phyloP scores from a whole-genome alignment of 1,139 yeast species.

The Pichia sp. region DNA sequence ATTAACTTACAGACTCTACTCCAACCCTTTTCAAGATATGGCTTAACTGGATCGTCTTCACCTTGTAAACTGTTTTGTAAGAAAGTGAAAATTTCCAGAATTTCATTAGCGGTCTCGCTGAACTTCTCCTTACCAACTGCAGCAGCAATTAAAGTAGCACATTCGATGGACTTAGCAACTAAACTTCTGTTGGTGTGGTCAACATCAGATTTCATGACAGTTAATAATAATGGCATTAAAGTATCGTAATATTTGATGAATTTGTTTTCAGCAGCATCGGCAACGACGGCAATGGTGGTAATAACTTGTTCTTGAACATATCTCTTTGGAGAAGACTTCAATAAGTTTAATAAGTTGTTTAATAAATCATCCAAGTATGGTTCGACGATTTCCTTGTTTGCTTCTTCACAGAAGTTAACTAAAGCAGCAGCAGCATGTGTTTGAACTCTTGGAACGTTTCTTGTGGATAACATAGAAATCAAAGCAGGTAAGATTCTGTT shows the following conservation, averaged over 20 bases:
- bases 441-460: slow-evolving; percentile 79
- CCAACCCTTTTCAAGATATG: slow-evolving; percentile 95
- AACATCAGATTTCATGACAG: slow-evolving; percentile 76
- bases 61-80: slow-evolving; percentile 58
- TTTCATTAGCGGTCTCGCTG: slow-evolving; percentile 68
- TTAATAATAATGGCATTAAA: slow-evolving; percentile 84
- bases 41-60: slow-evolving; percentile 82
- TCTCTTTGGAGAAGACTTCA: slow-evolving; percentile 75
- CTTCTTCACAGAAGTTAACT: slow-evolving; percentile 92
- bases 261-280: slow-evolving; percentile 94
- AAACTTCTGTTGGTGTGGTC: slow-evolving; percentile 77
- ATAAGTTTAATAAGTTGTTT: slow-evolving; percentile 66
- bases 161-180: slow-evolving; percentile 93
- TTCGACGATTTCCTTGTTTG: slow-evolving; percentile 81
- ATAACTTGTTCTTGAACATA: slow-evolving; percentile 97
- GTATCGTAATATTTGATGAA: slow-evolving; percentile 93
- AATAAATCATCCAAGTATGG: slow-evolving; percentile 86
- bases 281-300: slow-evolving; percentile 95
- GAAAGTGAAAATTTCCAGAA: slow-evolving; percentile 68
- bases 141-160: slow-evolving; percentile 88
- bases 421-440: slow-evolving; percentile 99
- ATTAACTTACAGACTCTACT: slow-evolving; percentile 86
- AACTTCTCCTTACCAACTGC: slow-evolving; percentile 98
- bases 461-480: slow-evolving; percentile 60
- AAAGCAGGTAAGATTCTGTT: slow-evolving; percentile 82